phyloP scores from a whole-genome alignment of 2,329 filamentous ascomycete genomes.

The Sphaerulina vaccinii region DNA sequence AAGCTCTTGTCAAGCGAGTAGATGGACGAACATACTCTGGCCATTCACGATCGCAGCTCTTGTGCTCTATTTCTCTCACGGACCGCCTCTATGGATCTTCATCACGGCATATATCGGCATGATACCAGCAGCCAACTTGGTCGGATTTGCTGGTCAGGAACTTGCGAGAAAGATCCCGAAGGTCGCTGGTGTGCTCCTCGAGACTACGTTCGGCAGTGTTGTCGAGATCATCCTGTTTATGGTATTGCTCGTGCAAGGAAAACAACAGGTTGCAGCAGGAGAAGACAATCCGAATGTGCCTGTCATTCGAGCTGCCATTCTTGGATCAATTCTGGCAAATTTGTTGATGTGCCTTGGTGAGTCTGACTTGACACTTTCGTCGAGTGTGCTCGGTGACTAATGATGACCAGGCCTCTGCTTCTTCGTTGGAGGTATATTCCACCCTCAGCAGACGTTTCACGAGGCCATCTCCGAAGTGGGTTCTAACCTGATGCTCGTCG shows the following conservation, averaged over 20 bases:
- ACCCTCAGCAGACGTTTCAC: slow-evolving; percentile 69
- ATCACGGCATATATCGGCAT: slow-evolving; percentile 52
- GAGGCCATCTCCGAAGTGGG: slow-evolving; percentile 77
- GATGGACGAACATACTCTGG: slow-evolving; percentile 51
- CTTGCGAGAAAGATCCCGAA: slow-evolving; percentile 72
- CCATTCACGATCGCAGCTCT: slow-evolving; percentile 51
- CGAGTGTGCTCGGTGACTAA: not conserved
- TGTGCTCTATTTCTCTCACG: slow-evolving; percentile 44
- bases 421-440: slow-evolving; percentile 69
- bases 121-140: slow-evolving; percentile 50
- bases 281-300: slow-evolving; percentile 33
- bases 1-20: slow-evolving; percentile 48
- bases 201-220: slow-evolving; percentile 61
- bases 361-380: not conserved
- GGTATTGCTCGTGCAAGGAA: slow-evolving; percentile 57
- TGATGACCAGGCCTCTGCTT: slow-evolving; percentile 59
- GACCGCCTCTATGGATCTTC: slow-evolving; percentile 46
- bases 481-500: slow-evolving; percentile 72
- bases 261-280: not conserved
- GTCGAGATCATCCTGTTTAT: slow-evolving; percentile 84
- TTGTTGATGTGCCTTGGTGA: slow-evolving; percentile 74
- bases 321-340: slow-evolving; percentile 79
- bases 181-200: slow-evolving; percentile 61
- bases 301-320: slow-evolving; percentile 79
- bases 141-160: slow-evolving; percentile 66